phyloP scores from a whole-genome alignment of 352 stramenopile genomes.

The Pythium folliculosum region DNA sequence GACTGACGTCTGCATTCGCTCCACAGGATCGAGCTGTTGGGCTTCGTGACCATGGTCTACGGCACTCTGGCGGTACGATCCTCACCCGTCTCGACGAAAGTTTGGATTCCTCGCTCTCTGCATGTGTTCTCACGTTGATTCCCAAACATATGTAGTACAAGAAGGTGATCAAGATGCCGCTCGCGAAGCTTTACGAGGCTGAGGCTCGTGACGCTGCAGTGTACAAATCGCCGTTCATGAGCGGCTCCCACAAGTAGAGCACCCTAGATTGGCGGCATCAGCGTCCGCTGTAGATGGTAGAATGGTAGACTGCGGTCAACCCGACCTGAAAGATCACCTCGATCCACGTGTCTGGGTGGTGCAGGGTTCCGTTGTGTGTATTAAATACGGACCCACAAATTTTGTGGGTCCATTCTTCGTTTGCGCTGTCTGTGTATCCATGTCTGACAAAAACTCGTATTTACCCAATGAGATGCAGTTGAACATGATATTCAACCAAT shows the following conservation, averaged over 20 bases:
- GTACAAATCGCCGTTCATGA: constrained; percentile 77
- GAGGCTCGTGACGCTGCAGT: constrained; percentile 42
- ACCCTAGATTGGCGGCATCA: neutral
- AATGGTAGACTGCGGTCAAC: too few relatives aligned
- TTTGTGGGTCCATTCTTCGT: too few relatives aligned
- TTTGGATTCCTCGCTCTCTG: neutral
- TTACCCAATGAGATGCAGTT: neutral
- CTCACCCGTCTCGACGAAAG: neutral
- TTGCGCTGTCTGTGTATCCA: too few relatives aligned
- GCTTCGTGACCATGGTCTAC: constrained; percentile 83
- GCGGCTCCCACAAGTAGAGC: constrained; percentile 65
- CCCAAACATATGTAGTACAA: constrained; percentile 53
- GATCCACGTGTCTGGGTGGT: too few relatives aligned
- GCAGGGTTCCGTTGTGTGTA: too few relatives aligned
- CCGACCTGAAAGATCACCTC: too few relatives aligned
- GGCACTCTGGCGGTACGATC: constrained; percentile 67
- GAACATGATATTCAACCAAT: neutral
- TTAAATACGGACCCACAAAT: too few relatives aligned
- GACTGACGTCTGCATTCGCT: constrained; percentile 3
- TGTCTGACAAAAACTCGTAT: neutral
- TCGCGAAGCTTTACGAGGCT: constrained; percentile 43
- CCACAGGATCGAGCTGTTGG: constrained; percentile 61
- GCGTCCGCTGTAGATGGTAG: too few relatives aligned
- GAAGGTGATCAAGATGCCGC: constrained; percentile 64
- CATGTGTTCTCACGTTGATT: neutral